Evolutionary conservation across 1,284 basidiomycete species (phyloP).

Genomic region (Apiotrichum montevideense): DNA sequence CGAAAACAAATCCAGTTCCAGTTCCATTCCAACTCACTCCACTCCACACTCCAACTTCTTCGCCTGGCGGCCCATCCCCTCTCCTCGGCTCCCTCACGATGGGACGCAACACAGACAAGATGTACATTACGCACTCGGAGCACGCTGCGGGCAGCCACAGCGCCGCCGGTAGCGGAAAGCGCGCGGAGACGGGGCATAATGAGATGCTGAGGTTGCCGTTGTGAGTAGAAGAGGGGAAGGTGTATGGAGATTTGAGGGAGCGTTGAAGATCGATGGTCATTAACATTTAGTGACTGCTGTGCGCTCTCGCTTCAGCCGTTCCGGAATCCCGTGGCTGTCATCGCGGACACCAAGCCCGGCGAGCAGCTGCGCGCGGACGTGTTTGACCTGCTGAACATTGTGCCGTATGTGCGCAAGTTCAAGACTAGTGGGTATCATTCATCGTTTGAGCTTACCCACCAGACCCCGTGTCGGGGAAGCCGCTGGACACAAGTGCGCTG

Average conservation of each 20-base stretch:
- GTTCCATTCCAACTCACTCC: no score
- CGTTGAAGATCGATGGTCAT: background rate
- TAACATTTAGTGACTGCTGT: slow-evolving; percentile 62
- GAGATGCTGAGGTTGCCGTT: slow-evolving; percentile 45
- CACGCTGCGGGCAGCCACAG: slow-evolving; percentile 44
- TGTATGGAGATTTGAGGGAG: no score
- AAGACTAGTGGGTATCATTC: slow-evolving; percentile 56
- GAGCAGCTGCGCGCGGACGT: slow-evolving; percentile 44
- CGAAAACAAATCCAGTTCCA: no score
- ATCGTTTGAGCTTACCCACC: slow-evolving; percentile 16
- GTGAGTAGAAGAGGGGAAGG: slow-evolving; percentile 25
- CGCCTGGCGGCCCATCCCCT: no score
- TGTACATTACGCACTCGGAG: slow-evolving; percentile 47
- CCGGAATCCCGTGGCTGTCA: slow-evolving; percentile 77
- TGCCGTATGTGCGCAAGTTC: slow-evolving; percentile 72
- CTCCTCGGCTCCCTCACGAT: slow-evolving; percentile 20
- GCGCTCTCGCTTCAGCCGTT: slow-evolving; percentile 89
- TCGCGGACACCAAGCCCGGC: slow-evolving; percentile 35
- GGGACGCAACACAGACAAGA: slow-evolving; percentile 47
- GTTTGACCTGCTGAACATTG: slow-evolving; percentile 83
- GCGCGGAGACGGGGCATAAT: slow-evolving; percentile 30
- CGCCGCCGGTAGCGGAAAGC: slow-evolving; percentile 41
- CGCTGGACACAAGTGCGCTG: slow-evolving; percentile 69
- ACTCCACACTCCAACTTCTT: no score
- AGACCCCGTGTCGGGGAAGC: slow-evolving; percentile 81